Evolutionary conservation across 257 asterid genomes (phyloP).

Genomic region (Jaltomata sinuosa): DNA sequence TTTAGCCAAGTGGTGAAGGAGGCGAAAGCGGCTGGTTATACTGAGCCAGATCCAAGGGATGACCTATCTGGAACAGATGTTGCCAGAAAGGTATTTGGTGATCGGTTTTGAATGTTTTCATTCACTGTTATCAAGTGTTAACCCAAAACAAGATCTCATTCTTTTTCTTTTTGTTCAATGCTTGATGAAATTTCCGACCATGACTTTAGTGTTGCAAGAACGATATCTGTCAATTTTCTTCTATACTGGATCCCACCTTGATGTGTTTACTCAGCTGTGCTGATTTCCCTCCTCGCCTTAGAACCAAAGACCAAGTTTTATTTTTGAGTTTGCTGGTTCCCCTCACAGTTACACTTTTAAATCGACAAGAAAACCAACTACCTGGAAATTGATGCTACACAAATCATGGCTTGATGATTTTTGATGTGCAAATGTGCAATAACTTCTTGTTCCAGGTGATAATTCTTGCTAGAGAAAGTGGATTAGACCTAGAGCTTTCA

Average conservation of each 20-base stretch:
- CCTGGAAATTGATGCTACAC: neutral
- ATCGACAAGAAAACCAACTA: neutral
- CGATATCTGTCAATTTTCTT: neutral
- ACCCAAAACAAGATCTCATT: neutral
- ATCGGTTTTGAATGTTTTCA: neutral
- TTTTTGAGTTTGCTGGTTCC: neutral
- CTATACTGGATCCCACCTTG: neutral
- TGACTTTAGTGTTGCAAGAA: neutral
- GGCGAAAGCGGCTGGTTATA: conserved; percentile 92
- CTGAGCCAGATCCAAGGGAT: conserved; percentile 99
- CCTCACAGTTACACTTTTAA: neutral
- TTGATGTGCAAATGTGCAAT: neutral
- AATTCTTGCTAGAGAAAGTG: conserved; percentile 92
- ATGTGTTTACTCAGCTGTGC: neutral
- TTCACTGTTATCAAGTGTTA: neutral
- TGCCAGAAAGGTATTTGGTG: conserved; percentile 74
- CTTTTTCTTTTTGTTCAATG: neutral
- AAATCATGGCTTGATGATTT: neutral
- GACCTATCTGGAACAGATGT: conserved; percentile 97
- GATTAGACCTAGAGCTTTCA: conserved; percentile 73
- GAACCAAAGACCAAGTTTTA: neutral
- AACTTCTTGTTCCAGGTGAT: conserved; percentile 53
- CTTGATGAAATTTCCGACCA: neutral
- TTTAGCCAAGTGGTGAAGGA: conserved; percentile 93
- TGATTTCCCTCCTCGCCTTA: neutral